These are phyloP conservation scores for Allium sativum DNA, from an alignment of 106 monocot species.

Conservation along the genomic window DNA sequence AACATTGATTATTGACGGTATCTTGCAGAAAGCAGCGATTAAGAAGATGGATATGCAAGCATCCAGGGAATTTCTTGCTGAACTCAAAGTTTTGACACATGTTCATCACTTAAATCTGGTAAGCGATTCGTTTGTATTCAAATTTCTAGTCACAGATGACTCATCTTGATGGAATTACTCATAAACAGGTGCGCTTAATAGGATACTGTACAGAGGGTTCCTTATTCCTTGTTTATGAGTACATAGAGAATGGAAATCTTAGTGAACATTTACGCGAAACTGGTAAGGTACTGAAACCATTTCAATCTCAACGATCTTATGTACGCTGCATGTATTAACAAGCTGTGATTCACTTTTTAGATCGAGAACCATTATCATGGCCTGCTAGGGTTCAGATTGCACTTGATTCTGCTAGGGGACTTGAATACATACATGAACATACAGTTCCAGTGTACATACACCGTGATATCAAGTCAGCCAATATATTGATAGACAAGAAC, in stretches of 20 bases:
- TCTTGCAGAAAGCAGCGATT: constrained; percentile 80
- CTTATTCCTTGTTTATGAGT: constrained; percentile 83
- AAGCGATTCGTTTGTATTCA: not conserved
- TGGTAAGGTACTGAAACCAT: constrained; percentile 23
- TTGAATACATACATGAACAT: constrained; percentile 97
- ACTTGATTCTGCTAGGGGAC: constrained; percentile 90
- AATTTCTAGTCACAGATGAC: not conserved
- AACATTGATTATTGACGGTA: not conserved
- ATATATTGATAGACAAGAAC: constrained; percentile 86
- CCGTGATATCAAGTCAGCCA: constrained; percentile 94
- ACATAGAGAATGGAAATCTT: constrained; percentile 85
- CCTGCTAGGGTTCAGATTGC: constrained; percentile 80
- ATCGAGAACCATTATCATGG: constrained; percentile 65
- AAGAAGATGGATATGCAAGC: constrained; percentile 93
- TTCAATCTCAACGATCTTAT: constrained; percentile 1
- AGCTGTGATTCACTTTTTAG: constrained; percentile 23
- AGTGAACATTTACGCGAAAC: constrained; percentile 64
- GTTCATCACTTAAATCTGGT: constrained; percentile 98
- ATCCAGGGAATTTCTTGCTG: constrained; percentile 77
- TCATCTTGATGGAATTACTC: not conserved
- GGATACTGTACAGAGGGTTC: constrained; percentile 74
- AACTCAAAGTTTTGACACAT: constrained; percentile 78
- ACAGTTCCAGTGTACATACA: constrained; percentile 87
- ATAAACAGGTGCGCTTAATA: constrained; percentile 75
- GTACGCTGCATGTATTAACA: not conserved